Conservation (phyloP, 441 rosid genomes). For the Mallotus repandus region DNA sequence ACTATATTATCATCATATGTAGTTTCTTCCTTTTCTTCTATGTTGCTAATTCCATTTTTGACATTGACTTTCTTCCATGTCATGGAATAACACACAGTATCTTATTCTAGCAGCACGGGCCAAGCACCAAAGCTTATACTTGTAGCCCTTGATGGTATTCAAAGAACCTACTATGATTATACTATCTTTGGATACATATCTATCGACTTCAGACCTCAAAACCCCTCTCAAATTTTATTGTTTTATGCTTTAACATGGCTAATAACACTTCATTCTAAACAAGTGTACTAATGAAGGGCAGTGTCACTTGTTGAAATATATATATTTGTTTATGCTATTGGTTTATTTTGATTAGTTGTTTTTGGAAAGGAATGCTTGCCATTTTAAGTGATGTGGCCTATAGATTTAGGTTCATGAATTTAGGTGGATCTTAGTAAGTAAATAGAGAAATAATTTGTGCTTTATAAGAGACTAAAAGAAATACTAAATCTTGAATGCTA, state of each 20-base stretch:
- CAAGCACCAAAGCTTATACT: conserved; percentile 94
- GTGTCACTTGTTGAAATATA: no score
- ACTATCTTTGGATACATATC: conserved; percentile 83
- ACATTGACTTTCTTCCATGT: conserved; percentile 62
- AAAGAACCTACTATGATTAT: conserved; percentile 82
- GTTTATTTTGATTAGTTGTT: not conserved
- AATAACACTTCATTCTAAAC: no score
- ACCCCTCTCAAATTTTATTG: conserved; percentile 54
- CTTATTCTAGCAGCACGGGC: conserved; percentile 87
- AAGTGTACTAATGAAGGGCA: no score
- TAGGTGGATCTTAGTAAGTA: not conserved
- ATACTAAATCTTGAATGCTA: not conserved
- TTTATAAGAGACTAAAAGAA: not conserved
- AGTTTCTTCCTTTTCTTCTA: conserved; percentile 53
- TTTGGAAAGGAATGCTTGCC: not conserved
- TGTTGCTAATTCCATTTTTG: conserved; percentile 77
- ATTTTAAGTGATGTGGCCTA: not conserved
- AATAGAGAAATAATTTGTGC: not conserved
- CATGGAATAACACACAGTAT: no score
- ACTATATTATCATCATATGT: conserved; percentile 62
- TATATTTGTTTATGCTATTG: not conserved
- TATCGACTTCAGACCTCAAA: conserved; percentile 93
- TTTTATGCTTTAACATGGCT: no score
- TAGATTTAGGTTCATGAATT: not conserved
- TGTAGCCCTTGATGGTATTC: conserved; percentile 91